Base-by-base conservation (phyloP, 768 basidiomycete species). In the Tricholoma matsutake region DNA sequence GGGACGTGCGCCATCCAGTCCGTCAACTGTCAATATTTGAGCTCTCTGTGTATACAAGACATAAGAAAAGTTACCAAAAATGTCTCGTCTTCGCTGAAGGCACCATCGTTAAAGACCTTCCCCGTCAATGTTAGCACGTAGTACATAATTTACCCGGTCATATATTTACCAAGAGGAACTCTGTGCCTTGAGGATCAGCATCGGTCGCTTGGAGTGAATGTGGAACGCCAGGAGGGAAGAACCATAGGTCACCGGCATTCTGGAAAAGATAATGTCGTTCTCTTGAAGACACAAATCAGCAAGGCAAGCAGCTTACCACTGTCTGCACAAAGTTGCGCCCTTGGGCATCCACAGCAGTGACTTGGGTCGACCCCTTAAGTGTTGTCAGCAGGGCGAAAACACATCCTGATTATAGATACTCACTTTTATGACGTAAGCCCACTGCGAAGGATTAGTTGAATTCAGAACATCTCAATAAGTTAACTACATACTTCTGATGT, bases 1-100 rank as follows among this genome's bases (percentile, higher is more conserved):
- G 84, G 83, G 49, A 79, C 74, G 56, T 85, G 84, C 2, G 81
- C 68, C 14, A 84, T 64, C 81, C 83, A 85, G 65, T 86, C 84
- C 2, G 83, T 83, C 56, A 84, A 66, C 79, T 82, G 59, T 13
- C 25, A 37, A 22, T 7, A 31, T 32, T 54, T 58, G 8, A 59
- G 29, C 32, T 20, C 49, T 25, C 37, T n/a, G 7, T 10, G 6
- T 5, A 18, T 55, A 35, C 22, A 20, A 11, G 4, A 20, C 16
- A 54, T 25, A 49, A 18, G 22, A 20, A 29, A 25, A 59, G 65
- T 6, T 52, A 80, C 79, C 71, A 85, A 67, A 71, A 85, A 83
- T 3, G 84, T 84, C 2, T 74, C 71, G 64, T 83, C 81, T 65
- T 84, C 83, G 67, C 75, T 78, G 69, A 85, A 84, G 14, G 65